Conservation (phyloP, 306 rosid species). For the Ammopiptanthus mongolicus region DNA sequence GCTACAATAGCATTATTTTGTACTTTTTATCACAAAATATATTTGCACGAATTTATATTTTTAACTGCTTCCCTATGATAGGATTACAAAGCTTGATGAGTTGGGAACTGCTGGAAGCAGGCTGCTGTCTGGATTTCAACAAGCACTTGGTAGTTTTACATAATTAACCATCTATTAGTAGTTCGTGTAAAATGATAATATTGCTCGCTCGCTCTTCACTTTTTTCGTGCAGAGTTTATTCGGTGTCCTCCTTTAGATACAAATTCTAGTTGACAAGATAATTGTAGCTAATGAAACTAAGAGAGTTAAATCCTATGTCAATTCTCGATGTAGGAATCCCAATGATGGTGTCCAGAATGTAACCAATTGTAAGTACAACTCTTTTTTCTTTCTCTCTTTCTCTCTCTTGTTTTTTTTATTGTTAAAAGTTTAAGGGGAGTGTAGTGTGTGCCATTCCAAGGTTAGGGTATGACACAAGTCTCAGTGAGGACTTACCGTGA, state of each 20-base stretch:
- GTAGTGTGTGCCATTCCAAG: background rate
- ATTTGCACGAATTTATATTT: slow-evolving; percentile 12
- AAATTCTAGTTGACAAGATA: slow-evolving; percentile 43
- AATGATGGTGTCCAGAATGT: slow-evolving; percentile 38
- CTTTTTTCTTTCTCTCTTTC: background rate
- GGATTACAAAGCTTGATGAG: slow-evolving; percentile 63
- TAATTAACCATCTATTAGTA: slow-evolving; percentile 5
- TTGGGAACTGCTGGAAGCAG: slow-evolving; percentile 51
- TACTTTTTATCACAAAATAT: background rate
- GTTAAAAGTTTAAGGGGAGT: background rate
- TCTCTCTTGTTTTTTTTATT: background rate
- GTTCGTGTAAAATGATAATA: background rate
- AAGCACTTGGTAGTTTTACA: slow-evolving; percentile 58
- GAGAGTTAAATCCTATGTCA: slow-evolving; percentile 56
- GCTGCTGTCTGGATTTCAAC: slow-evolving; percentile 59
- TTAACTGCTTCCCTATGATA: slow-evolving; percentile 30
- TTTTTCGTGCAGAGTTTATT: slow-evolving; percentile 50
- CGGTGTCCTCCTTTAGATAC: slow-evolving; percentile 51
- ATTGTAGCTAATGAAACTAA: slow-evolving; percentile 48
- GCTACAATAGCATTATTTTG: background rate
- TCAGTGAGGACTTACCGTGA: background rate
- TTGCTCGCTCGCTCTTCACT: background rate
- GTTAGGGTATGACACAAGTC: background rate
- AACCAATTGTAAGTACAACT: slow-evolving; percentile 33
- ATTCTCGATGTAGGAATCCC: slow-evolving; percentile 54